A percentile compares a stretch with the other conserved stretches of the same genome.
These are phyloP conservation scores for Ophiocordyceps unilateralis DNA, from an alignment of 2,329 filamentous ascomycete species.

Conservation along the genomic window DNA sequence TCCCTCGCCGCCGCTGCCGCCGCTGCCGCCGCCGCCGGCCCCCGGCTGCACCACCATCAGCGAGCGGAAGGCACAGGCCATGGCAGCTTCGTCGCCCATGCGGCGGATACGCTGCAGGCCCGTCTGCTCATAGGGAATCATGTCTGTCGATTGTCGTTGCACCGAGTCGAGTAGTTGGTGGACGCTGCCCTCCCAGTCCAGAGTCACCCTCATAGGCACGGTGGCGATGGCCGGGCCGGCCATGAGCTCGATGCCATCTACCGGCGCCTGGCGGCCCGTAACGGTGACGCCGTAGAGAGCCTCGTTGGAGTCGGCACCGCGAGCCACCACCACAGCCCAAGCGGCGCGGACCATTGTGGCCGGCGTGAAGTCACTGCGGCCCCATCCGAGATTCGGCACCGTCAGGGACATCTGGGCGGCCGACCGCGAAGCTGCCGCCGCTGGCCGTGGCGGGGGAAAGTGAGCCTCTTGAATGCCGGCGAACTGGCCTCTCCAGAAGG, in stretches of 20 bases:
- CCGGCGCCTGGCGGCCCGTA: slow-evolving; percentile 8
- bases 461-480: slow-evolving; percentile 6
- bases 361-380: slow-evolving; percentile 6
- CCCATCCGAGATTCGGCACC: slow-evolving; percentile 1
- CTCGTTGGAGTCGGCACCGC: slow-evolving; percentile 17
- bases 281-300: slow-evolving; percentile 9
- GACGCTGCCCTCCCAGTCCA: slow-evolving; percentile 14
- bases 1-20: not conserved
- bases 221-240: slow-evolving; percentile 12
- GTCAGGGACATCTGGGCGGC: slow-evolving; percentile 1
- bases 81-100: slow-evolving; percentile 1
- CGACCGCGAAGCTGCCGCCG: slow-evolving; percentile 5
- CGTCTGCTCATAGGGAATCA: slow-evolving; percentile 5
- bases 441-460: slow-evolving; percentile 2
- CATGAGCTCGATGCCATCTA: slow-evolving; percentile 9
- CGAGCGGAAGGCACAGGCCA: slow-evolving; percentile 5
- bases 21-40: not conserved
- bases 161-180: slow-evolving; percentile 21
- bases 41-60: slow-evolving; percentile 6
- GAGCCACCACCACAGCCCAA: slow-evolving; percentile 14
- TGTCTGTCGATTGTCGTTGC: slow-evolving; percentile 4
- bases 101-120: slow-evolving; percentile 5
- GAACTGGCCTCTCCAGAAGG: slow-evolving; percentile 25
- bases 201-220: slow-evolving; percentile 8
- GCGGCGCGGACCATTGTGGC: slow-evolving; percentile 8